Base-by-base conservation (phyloP, 192 early-diverging fungal genomes). In the Coemansia sp. region DNA sequence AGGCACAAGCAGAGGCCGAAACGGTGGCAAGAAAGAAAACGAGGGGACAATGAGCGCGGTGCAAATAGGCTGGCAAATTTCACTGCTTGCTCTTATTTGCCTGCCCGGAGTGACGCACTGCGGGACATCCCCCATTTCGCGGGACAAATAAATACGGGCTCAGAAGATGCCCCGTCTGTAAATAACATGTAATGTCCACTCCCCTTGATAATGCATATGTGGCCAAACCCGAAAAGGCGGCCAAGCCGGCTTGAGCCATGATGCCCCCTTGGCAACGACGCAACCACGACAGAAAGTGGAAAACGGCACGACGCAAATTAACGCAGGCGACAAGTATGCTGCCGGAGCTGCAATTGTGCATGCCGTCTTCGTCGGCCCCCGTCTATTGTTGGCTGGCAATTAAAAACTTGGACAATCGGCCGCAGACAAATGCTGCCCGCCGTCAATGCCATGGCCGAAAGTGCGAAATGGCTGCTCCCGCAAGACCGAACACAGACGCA, bases 261-360 rank as follows among this genome's bases (percentile, higher is more conserved):
- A 39, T 39, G 36, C n/a, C 36, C n/a, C n/a, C n/a, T n/a, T 39
- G 36, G 17, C n/a, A 39, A 15, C 6, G 7, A 15, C 11, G 10
- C 36, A 39, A 39, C 36, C 36, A 6, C 31, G 28, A 34, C 27
- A 39, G 36, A 39, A 39, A 17, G 36, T 17, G 36, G 36, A 39
- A 39, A 39, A 15, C 36, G 36, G 42, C 35, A 35, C 22, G 44
- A 58, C 49, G 56, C 56, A 49, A 58, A 58, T 58, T 58, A 58
- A 58, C 47, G 56, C 46, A 60, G 19, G 48, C 36, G 35, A 52
- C 35, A 38, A 52, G 35, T 38, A 27, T 40, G 50, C 34, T 53
- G 50, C 50, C 50, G 50, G 50, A 53, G 27, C 50, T 53, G 50
- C 50, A 53, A 53, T 53, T 53, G 36, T 53, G 50, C 50, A 53